Percentiles rank a stretch among this genome's conserved stretches.
These are phyloP conservation scores for Podospora sp. DNA, from an alignment of 495 filamentous ascomycete species.

Conservation along the genomic window DNA sequence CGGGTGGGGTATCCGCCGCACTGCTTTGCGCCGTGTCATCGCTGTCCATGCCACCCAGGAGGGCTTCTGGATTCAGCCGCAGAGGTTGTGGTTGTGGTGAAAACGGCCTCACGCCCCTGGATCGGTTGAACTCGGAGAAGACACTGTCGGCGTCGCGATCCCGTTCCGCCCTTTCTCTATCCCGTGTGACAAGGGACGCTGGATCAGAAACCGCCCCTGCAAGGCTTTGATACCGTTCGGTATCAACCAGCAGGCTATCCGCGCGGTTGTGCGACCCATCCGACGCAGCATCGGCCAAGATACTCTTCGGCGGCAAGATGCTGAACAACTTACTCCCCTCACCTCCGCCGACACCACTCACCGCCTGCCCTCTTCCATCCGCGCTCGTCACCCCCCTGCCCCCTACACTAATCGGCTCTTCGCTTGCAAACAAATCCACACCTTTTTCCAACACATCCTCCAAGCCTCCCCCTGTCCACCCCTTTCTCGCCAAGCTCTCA, in stretches of 20 bases:
- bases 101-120: slow-evolving; percentile 55
- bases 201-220: slow-evolving; percentile 40
- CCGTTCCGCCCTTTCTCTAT: slow-evolving; percentile 16
- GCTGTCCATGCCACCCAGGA: slow-evolving; percentile 34
- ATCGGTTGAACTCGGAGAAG: slow-evolving; percentile 54
- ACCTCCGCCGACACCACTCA: slow-evolving; percentile 20
- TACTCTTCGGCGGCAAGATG: slow-evolving; percentile 59
- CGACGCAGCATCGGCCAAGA: slow-evolving; percentile 49
- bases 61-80: slow-evolving; percentile 43
- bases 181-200: background rate
- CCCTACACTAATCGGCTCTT: slow-evolving; percentile 32
- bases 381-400: slow-evolving; percentile 21
- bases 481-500: slow-evolving; percentile 63
- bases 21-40: background rate
- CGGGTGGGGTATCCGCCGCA: background rate
- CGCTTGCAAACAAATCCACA: slow-evolving; percentile 61
- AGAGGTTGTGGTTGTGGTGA: slow-evolving; percentile 51
- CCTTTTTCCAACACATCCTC: slow-evolving; percentile 63
- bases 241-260: slow-evolving; percentile 51
- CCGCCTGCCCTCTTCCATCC: slow-evolving; percentile 16
- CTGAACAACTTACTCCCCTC: slow-evolving; percentile 57
- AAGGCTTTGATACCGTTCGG: slow-evolving; percentile 54
- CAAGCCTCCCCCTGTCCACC: slow-evolving; percentile 64
- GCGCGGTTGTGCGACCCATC: slow-evolving; percentile 39
- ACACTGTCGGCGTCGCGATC: slow-evolving; percentile 50